phyloP scores from a whole-genome alignment of 139 green algal genomes.

The Haematococcus sp. region DNA sequence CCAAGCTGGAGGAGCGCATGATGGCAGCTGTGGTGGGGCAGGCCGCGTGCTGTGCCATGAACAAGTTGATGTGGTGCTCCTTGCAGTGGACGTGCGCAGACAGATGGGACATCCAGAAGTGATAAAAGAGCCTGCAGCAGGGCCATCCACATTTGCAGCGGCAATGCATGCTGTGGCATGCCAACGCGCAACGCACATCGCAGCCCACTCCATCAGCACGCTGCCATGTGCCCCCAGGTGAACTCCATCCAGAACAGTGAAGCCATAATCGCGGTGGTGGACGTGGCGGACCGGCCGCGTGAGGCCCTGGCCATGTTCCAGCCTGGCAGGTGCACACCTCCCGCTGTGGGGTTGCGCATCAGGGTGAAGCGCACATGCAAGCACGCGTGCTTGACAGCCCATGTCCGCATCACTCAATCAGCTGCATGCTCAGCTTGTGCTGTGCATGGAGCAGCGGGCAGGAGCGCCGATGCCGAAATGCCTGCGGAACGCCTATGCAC shows the following conservation, averaged over 20 bases:
- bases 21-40: constrained; percentile 74
- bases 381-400: too few species aligned
- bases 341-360: too few species aligned
- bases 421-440: too few species aligned
- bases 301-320: constrained; percentile 75
- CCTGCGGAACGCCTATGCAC: too few species aligned
- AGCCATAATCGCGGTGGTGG: constrained; percentile 80
- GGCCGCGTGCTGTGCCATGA: constrained; percentile 46
- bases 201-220: too few species aligned
- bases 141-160: background rate
- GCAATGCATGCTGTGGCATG: background rate
- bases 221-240: background rate
- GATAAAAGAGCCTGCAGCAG: background rate
- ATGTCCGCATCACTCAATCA: too few species aligned
- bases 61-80: too few species aligned
- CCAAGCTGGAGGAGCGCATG: constrained; percentile 91
- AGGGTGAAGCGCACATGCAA: too few species aligned
- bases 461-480: too few species aligned
- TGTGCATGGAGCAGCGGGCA: too few species aligned
- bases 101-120: background rate
- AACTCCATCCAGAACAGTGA: constrained; percentile 47
- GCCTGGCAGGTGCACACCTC: constrained; percentile 51
- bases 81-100: too few species aligned
- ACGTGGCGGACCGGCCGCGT: constrained; percentile 44
- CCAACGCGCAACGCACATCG: too few species aligned